Evolutionary conservation across 139 green algal species (phyloP).

Genomic region (Astrephomene gubernaculifera): DNA sequence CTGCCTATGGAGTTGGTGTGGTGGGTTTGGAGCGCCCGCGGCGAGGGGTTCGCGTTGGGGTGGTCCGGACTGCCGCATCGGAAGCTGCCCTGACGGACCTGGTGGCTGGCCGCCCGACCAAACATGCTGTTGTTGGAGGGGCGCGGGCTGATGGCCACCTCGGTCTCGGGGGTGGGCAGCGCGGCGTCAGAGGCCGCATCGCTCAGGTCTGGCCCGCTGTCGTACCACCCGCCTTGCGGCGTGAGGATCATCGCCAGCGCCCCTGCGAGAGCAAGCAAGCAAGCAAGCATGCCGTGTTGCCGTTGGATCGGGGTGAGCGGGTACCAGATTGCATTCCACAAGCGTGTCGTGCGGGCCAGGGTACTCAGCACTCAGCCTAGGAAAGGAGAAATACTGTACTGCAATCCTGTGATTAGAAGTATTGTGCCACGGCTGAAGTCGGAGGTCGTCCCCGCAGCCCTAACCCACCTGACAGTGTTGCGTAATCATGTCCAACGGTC

Average conservation of each 20-base stretch:
- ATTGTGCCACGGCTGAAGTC: no score
- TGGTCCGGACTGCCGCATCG: neutral
- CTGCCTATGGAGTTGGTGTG: neutral
- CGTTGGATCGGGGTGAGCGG: no score
- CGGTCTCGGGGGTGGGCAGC: conserved; percentile 22
- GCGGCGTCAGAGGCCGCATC: conserved; percentile 32
- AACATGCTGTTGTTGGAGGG: conserved; percentile 15
- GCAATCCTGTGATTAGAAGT: no score
- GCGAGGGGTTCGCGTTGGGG: neutral
- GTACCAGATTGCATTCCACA: no score
- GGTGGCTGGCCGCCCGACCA: neutral
- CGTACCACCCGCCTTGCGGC: conserved; percentile 28
- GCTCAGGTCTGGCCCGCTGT: conserved; percentile 22
- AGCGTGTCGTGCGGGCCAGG: no score
- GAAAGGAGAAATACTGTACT: no score
- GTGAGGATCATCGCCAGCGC: conserved; percentile 23
- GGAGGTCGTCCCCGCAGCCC: neutral
- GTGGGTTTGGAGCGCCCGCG: neutral
- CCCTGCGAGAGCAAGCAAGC: neutral
- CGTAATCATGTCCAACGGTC: conserved; percentile 17
- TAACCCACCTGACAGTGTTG: conserved; percentile 15
- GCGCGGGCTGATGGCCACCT: conserved; percentile 28
- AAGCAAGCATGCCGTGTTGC: no score
- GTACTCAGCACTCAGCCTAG: no score
- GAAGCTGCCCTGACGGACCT: neutral